Evolutionary conservation across 768 basidiomycete genomes (phyloP).

Genomic region (Lactarius deliciosus): DNA sequence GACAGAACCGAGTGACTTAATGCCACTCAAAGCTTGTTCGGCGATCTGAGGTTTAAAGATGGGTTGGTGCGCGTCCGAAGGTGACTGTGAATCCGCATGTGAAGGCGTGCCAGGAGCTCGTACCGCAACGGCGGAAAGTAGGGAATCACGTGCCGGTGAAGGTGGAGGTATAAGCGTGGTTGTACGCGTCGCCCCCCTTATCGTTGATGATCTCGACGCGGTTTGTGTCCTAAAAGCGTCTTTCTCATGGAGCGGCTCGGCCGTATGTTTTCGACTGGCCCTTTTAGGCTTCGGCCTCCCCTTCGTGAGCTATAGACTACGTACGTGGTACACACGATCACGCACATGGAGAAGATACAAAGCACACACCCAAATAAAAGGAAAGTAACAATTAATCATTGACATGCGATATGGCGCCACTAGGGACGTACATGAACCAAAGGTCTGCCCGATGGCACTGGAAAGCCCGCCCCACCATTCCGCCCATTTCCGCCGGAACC

Average conservation of each 20-base stretch:
- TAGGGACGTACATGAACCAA: slow-evolving; percentile 86
- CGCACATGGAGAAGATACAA: slow-evolving; percentile 32
- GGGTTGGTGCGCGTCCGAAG: background rate
- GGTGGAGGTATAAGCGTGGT: background rate
- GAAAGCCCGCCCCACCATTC: slow-evolving; percentile 34
- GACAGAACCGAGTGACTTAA: slow-evolving; percentile 32
- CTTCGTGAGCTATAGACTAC: slow-evolving; percentile 64
- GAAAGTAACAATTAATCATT: slow-evolving; percentile 29
- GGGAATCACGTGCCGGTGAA: background rate
- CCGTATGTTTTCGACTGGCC: slow-evolving; percentile 18
- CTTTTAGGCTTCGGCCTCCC: slow-evolving; percentile 51
- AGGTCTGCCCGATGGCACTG: slow-evolving; percentile 57
- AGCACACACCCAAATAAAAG: slow-evolving; percentile 30
- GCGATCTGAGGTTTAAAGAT: slow-evolving; percentile 26
- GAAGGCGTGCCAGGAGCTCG: background rate
- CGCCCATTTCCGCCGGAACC: slow-evolving; percentile 19
- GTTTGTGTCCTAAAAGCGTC: background rate
- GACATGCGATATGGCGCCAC: slow-evolving; percentile 45
- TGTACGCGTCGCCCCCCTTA: background rate
- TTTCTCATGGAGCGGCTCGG: background rate
- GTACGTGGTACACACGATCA: slow-evolving; percentile 31
- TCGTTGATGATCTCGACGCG: background rate
- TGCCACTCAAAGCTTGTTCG: slow-evolving; percentile 37
- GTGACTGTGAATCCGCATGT: background rate
- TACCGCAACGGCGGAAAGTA: background rate